Evolutionary conservation across 73 alveolate species (phyloP), one percentile per base, ranked within the genome.

Genomic region (Paraurostyla sp.): DNA sequence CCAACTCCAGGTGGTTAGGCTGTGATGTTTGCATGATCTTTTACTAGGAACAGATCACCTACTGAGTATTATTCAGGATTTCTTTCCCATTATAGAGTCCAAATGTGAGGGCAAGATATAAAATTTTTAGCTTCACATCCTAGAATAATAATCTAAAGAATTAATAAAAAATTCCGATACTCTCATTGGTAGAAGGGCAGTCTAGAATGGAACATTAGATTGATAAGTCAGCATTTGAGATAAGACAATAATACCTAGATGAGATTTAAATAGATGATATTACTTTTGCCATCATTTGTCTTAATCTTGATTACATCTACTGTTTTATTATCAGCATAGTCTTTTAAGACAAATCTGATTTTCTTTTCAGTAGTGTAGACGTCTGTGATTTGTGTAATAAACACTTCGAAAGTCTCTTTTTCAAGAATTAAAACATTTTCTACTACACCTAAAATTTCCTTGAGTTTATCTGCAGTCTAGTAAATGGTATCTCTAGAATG

Each of bases 1-100:
- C 89, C 89, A 29, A 78, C 52, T 1, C 89, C 89, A 4, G 89
- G 80, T 22, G 75, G 48, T 54, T 78, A 27, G 15, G 89, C 89
- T 30, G 80, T 51, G 25, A 78, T 49, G 46, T 78, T 78, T 22
- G 89, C 80, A 78, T 78, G 89, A 54, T 78, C 89, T 29, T 40
- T 36, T 3, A 54, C 62, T 0, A 78, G 4, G 46, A 78, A 78
- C 25, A 78, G 62, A 7, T 52, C 80, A 36, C 89, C 89, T 7
- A 40, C 36, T 25, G 27, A 0, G 27, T 36, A 25, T 23, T 11
- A 13, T 6, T 3, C 60, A 0, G 76, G 60, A 54, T 78, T 52
- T 25, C 38, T 20, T 16, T 29, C 63, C 43, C 57, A 29, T 3
- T 20, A 11, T 40, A 54, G 59, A 40, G 33, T 29, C 89, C 89